These are phyloP conservation scores for Coniella lustricola DNA, from an alignment of 2,329 filamentous ascomycete species.

Conservation along the genomic window DNA sequence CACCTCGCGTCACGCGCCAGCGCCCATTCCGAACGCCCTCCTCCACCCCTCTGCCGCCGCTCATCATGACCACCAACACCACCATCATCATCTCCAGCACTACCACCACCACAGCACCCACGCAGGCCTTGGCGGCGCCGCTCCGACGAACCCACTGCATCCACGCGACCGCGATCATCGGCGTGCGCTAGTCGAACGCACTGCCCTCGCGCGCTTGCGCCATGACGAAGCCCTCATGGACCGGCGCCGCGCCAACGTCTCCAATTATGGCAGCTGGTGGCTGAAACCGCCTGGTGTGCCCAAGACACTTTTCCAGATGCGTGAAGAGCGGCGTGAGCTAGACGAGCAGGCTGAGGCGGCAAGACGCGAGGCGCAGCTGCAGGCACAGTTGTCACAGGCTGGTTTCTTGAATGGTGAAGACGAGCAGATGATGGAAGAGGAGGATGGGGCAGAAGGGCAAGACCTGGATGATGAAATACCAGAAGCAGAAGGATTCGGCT, in stretches of 20 bases:
- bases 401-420: slow-evolving; percentile 42
- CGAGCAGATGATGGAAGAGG: slow-evolving; percentile 35
- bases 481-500: slow-evolving; percentile 53
- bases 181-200: slow-evolving; percentile 37
- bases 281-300: slow-evolving; percentile 79
- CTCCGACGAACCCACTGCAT: slow-evolving; percentile 19
- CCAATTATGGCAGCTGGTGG: slow-evolving; percentile 84
- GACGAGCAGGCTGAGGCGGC: slow-evolving; percentile 76
- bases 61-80: slow-evolving; percentile 20
- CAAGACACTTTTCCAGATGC: slow-evolving; percentile 85
- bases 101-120: slow-evolving; percentile 15
- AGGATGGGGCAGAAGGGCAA: slow-evolving; percentile 36
- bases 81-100: slow-evolving; percentile 15
- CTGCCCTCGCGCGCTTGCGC: slow-evolving; percentile 61
- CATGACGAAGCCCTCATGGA: slow-evolving; percentile 72
- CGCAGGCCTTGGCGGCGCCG: slow-evolving; percentile 15
- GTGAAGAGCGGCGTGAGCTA: slow-evolving; percentile 82
- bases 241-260: slow-evolving; percentile 71
- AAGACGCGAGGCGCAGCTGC: slow-evolving; percentile 60
- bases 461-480: slow-evolving; percentile 71
- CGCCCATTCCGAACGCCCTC: slow-evolving; percentile 16
- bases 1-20: slow-evolving; percentile 51
- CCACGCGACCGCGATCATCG: slow-evolving; percentile 31
- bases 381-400: slow-evolving; percentile 67
- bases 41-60: not conserved